Conservation (phyloP, 2,329 filamentous ascomycete species). For the Mollisiaceae sp. region DNA sequence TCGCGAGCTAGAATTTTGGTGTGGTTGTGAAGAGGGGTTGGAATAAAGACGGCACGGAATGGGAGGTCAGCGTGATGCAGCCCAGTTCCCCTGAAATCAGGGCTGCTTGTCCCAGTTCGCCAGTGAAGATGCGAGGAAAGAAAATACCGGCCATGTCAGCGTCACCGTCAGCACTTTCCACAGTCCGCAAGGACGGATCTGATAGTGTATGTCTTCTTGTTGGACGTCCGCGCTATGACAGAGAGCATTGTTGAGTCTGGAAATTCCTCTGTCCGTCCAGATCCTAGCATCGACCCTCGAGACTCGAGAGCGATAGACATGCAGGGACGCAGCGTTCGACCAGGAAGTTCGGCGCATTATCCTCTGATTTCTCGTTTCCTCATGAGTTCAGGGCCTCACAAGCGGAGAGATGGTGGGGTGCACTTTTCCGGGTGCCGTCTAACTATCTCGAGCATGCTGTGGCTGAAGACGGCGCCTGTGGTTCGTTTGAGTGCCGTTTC, state of each 20-base stretch:
- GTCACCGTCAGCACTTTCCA: neutral
- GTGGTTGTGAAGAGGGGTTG: conserved; percentile 9
- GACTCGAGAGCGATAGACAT: neutral
- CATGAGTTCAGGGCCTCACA: neutral
- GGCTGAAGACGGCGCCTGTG: conserved; percentile 15
- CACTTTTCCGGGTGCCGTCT: neutral
- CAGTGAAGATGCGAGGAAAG: neutral
- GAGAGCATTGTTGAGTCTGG: conserved; percentile 13
- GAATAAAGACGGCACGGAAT: conserved; percentile 5
- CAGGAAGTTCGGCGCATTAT: neutral
- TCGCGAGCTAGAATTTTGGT: conserved; percentile 14
- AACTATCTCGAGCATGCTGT: conserved; percentile 3
- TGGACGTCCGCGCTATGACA: conserved; percentile 14
- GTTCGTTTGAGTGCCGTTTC: conserved; percentile 27
- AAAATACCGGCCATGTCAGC: conserved; percentile 1
- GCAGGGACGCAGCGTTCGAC: conserved; percentile 1
- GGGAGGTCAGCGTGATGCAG: conserved; percentile 11
- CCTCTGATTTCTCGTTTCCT: conserved; percentile 3
- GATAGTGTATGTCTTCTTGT: neutral
- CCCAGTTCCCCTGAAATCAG: conserved; percentile 10
- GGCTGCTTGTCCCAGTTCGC: neutral
- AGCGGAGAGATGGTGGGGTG: neutral
- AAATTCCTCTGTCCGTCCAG: conserved; percentile 8
- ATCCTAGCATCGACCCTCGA: neutral
- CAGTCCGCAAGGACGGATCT: neutral